Evolutionary conservation across 2,329 filamentous ascomycete species (phyloP).

Genomic region (Trichothecium roseum): DNA sequence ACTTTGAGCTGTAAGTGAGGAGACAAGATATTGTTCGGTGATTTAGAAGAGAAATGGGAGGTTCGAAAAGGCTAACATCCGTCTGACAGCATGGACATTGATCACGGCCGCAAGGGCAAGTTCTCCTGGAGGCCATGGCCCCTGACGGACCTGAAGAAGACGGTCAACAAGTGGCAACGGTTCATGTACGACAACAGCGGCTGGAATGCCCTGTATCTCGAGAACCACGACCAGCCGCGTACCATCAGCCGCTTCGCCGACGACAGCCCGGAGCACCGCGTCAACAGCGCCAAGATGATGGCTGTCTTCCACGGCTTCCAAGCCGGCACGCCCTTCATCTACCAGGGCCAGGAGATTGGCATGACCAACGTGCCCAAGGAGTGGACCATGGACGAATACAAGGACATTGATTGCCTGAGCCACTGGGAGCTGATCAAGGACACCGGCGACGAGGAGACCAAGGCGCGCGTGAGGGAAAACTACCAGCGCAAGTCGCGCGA

Average conservation of each 20-base stretch:
- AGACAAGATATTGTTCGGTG: no score
- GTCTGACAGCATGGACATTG: constrained; percentile 33
- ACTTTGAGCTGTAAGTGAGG: constrained; percentile 50
- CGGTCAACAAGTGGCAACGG: constrained; percentile 46
- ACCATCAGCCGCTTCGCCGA: constrained; percentile 45
- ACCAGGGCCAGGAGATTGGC: constrained; percentile 60
- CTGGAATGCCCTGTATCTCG: constrained; percentile 56
- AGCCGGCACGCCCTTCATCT: constrained; percentile 55
- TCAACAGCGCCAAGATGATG: constrained; percentile 46
- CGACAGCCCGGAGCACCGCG: constrained; percentile 37
- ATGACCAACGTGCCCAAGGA: constrained; percentile 52
- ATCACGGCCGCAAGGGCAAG: constrained; percentile 33
- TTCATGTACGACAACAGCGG: constrained; percentile 49
- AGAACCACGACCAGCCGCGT: constrained; percentile 57
- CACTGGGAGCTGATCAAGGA: constrained; percentile 34
- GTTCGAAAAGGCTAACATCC: not conserved
- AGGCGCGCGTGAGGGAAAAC: constrained; percentile 26
- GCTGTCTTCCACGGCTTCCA: constrained; percentile 46
- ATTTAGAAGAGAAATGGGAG: not conserved
- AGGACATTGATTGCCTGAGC: constrained; percentile 52
- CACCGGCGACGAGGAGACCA: constrained; percentile 25
- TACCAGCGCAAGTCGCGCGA: constrained; percentile 53
- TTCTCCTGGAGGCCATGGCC: constrained; percentile 31
- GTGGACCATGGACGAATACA: constrained; percentile 56
- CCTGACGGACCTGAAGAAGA: constrained; percentile 39